Base-by-base conservation (phyloP, 2,329 filamentous ascomycete genomes). In the Colletotrichum acutatum region DNA sequence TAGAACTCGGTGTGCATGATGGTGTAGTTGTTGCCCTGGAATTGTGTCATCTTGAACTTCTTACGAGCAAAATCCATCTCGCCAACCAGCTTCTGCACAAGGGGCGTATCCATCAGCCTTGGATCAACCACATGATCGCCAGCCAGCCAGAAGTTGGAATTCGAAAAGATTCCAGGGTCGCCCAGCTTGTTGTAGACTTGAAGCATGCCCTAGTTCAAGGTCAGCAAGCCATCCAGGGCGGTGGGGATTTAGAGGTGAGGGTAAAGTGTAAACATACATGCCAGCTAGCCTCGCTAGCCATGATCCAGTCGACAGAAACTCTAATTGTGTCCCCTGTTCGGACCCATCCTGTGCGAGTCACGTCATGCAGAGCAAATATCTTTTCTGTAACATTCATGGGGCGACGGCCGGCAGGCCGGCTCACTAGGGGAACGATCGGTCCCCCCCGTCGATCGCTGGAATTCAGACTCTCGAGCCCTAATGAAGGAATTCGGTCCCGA, bases 91-190 rank as follows among this genome's bases (percentile, higher is more conserved):
- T 65, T 70, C 42, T 70, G 67, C 11, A 70, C 61, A 11, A 70
- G 54, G 9, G 67, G 67, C 16, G 67, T 70, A 24, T 70, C 61
- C 61, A 65, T 65, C 34, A 66, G 56, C 42, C 68, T 58, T 1
- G 86, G 86, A 65, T 88, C 85, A 4, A 87, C 84, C 4, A 84
- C 80, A 73, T 88, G 86, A 75, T 88, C 86, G 2, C 83, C 83
- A 0, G 85, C 86, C 6, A 88, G 80, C 86, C 86, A 88, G 74
- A 88, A 70, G 22, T 37, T 58, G 32, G 61, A 65, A 53, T 70
- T 70, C 9, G 61, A 65, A 30, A 70, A 70, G 11, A 66, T 37
- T 19, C 67, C 67, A 24, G 67, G 67, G 24, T 70, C 61, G 16
- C 67, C 67, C 14, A 70, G 54, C 28, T 70, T 70, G 24, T 70